Base-by-base conservation (phyloP, 176 grass and related monocot genomes). In the Otatea glauca region DNA sequence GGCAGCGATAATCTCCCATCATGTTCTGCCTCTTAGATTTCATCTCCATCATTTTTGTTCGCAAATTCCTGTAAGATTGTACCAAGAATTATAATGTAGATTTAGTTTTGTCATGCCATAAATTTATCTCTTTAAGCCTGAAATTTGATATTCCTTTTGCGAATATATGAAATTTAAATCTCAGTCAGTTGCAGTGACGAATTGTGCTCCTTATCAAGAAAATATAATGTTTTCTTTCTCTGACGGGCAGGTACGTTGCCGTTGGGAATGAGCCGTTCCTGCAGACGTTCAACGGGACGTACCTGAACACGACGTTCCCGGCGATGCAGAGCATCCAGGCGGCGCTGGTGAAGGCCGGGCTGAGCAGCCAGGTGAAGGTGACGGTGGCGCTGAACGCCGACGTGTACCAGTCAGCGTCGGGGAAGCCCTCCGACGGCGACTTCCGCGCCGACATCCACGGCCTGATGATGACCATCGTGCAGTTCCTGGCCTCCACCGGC, bases 241-340 rank as follows among this genome's bases (percentile, higher is more conserved):
- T 77, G 55, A 29, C 39, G 38, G 42, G 49, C 80, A 97, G 94
- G 82, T 87, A 73, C n/a, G 94, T 97, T 12, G 72, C 94, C 3
- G 94, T 97, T 0, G 94, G 94, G 58, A 97, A 97, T 2, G 94
- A 97, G 82, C 94, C 94, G 50, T 94, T 97, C 86, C 82, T 97
- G 58, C 0, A 47, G 82, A 94, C 94, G 34, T 97, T 90, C 75
- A 94, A 94, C 61, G 94, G 94, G 45, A 88, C 73, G 51, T 97
- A 82, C 80, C 88, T 97, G 63, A 85, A 97, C 47, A 85, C 84
- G 60, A 94, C 92, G 64, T 92, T 90, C 67, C 94, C 94, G 65
- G 94, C 94, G 74, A 80, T 97, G 88, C 94, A 97, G 81, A 94
- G 81, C 87, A 51, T 97, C 25, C 94, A 97, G 70, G 82, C 92